phyloP scores from a whole-genome alignment of 495 filamentous ascomycete species.

The Ramalina peruviana region DNA sequence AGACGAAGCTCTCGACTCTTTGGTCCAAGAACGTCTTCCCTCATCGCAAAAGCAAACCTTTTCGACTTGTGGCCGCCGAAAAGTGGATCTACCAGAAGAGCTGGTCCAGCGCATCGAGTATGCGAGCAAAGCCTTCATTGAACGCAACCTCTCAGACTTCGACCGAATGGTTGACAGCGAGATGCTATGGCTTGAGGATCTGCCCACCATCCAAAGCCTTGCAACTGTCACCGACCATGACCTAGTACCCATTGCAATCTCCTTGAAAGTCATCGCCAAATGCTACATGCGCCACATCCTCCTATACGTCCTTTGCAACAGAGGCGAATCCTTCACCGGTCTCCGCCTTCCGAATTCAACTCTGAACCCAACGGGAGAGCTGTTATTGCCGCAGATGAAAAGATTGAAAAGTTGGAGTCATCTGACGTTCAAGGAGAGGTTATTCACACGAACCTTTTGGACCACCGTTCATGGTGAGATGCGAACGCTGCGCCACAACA shows the following conservation, averaged over 20 bases:
- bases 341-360: background rate
- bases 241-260: slow-evolving; percentile 6
- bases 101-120: slow-evolving; percentile 37
- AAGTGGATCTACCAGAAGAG: slow-evolving; percentile 27
- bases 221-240: slow-evolving; percentile 5
- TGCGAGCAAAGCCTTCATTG: slow-evolving; percentile 32
- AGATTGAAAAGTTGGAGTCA: slow-evolving; percentile 1
- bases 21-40: slow-evolving; percentile 4
- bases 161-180: slow-evolving; percentile 18
- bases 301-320: slow-evolving; percentile 12
- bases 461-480: no score
- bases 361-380: background rate
- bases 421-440: slow-evolving; percentile 17
- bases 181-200: slow-evolving; percentile 29
- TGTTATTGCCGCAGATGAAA: slow-evolving; percentile 9
- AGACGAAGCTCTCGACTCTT: slow-evolving; percentile 28
- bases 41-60: background rate
- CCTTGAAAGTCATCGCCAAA: slow-evolving; percentile 18
- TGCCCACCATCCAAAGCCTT: slow-evolving; percentile 20
- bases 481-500: no score
- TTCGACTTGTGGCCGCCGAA: slow-evolving; percentile 20
- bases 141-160: slow-evolving; percentile 23
- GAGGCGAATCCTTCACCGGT: background rate
- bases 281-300: slow-evolving; percentile 20
- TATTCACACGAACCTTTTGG: slow-evolving; percentile 28